Percentiles rank a stretch among this genome's conserved stretches.
These are phyloP conservation scores for Raffaelea albimanens DNA, from an alignment of 2,329 filamentous ascomycete species.

Conservation along the genomic window DNA sequence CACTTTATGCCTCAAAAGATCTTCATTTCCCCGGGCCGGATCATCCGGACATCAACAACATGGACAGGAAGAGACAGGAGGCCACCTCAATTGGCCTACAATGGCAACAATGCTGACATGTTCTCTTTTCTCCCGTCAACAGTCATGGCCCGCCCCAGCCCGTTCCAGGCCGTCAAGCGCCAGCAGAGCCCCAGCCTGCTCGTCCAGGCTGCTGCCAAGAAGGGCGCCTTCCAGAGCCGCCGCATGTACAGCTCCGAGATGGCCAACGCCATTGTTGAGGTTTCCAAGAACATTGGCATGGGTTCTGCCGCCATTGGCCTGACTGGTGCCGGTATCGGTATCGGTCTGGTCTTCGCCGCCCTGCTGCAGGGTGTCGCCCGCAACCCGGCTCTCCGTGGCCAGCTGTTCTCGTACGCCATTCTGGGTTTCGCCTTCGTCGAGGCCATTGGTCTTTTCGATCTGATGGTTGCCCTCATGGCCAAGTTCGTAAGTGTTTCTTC, in stretches of 20 bases:
- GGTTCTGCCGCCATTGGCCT: conserved; percentile 85
- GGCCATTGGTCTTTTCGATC: conserved; percentile 49
- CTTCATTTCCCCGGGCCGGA: not conserved
- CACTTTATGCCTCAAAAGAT: not conserved
- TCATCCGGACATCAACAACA: conserved; percentile 2
- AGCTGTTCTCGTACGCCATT: conserved; percentile 68
- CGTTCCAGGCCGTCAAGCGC: conserved; percentile 69
- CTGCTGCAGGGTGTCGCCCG: conserved; percentile 84
- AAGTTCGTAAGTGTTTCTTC: conserved; percentile 60
- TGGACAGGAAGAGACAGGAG: not conserved
- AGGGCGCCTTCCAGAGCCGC: conserved; percentile 49
- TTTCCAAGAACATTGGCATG: conserved; percentile 87
- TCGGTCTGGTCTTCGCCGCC: conserved; percentile 86
- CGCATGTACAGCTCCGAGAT: conserved; percentile 83
- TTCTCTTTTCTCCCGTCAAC: conserved; percentile 16
- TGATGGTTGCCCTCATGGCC: conserved; percentile 88
- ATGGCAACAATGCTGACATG: conserved; percentile 8
- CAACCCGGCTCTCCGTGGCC: conserved; percentile 89
- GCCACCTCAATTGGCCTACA: not conserved
- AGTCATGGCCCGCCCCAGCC: conserved; percentile 48
- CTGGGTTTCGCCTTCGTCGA: conserved; percentile 56
- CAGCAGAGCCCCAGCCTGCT: conserved; percentile 60
- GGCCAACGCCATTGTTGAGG: conserved; percentile 79
- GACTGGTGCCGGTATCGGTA: conserved; percentile 88
- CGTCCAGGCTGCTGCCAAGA: conserved; percentile 52